These are phyloP conservation scores for Pythium sp. DNA, from an alignment of 352 stramenopile genomes.

Conservation along the genomic window DNA sequence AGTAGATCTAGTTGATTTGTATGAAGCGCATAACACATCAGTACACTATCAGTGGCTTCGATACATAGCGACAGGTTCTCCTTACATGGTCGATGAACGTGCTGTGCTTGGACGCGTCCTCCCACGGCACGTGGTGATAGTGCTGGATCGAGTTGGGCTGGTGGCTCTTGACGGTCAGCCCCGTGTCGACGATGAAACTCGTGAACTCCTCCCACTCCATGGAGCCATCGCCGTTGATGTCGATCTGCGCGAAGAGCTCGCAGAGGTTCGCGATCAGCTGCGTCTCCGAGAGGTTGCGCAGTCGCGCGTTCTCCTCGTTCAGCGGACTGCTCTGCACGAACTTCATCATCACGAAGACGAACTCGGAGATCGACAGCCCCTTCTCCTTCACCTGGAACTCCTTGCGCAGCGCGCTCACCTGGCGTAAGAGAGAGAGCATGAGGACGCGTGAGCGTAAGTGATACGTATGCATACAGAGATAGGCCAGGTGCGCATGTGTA, in stretches of 20 bases:
- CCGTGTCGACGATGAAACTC: conserved; percentile 89
- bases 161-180: conserved; percentile 76
- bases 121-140: conserved; percentile 75
- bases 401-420: conserved; percentile 72
- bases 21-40: too few species aligned
- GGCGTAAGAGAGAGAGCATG: neutral
- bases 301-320: conserved; percentile 61
- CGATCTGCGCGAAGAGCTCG: conserved; percentile 90
- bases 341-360: conserved; percentile 86
- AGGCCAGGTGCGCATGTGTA: neutral
- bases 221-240: conserved; percentile 90
- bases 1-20: conserved; percentile 53
- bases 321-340: conserved; percentile 59
- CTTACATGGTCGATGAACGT: conserved; percentile 70
- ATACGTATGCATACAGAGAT: neutral
- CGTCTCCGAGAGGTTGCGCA: conserved; percentile 60
- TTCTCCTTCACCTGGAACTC: conserved; percentile 85
- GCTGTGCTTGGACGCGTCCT: conserved; percentile 86
- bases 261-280: conserved; percentile 84
- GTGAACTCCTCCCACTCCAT: conserved; percentile 93
- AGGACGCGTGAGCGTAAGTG: neutral
- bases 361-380: conserved; percentile 79
- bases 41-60: too few species aligned
- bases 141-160: conserved; percentile 86
- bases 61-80: too few species aligned